phyloP scores from a whole-genome alignment of 257 asterid genomes.

The Catharanthus roseus region DNA sequence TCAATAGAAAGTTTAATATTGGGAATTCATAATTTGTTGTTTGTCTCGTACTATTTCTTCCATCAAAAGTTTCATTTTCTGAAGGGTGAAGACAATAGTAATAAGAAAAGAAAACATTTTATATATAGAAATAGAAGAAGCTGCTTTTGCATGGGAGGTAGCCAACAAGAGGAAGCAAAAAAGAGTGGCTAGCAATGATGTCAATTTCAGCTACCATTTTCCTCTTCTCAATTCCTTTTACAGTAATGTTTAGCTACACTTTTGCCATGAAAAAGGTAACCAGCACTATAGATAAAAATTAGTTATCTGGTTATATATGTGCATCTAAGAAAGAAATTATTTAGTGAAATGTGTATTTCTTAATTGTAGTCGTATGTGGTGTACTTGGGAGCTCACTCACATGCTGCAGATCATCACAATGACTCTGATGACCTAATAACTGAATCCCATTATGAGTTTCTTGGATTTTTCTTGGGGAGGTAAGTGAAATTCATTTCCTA shows the following conservation, averaged over 20 bases:
- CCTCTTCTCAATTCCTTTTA: slow-evolving; percentile 41
- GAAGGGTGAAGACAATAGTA: neutral
- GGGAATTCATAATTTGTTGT: too few species aligned
- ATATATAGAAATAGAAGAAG: neutral
- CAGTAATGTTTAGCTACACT: slow-evolving; percentile 55
- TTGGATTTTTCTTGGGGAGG: slow-evolving; percentile 85
- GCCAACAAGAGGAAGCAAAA: neutral
- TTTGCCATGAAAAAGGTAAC: slow-evolving; percentile 70
- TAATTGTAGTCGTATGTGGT: slow-evolving; percentile 66
- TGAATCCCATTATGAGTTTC: slow-evolving; percentile 64
- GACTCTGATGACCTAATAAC: slow-evolving; percentile 60
- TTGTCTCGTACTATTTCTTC: too few species aligned
- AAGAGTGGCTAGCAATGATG: slow-evolving; percentile 38
- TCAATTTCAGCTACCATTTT: slow-evolving; percentile 31
- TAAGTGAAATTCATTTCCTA: slow-evolving; percentile 9
- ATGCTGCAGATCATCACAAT: slow-evolving; percentile 46
- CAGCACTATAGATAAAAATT: slow-evolving; percentile 19
- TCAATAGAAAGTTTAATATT: too few species aligned
- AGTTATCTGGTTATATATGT: slow-evolving; percentile 10
- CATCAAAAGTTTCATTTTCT: too few species aligned
- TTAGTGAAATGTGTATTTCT: too few species aligned
- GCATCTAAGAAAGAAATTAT: neutral
- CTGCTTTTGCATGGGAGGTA: neutral
- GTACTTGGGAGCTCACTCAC: slow-evolving; percentile 86
- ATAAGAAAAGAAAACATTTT: neutral